A percentile compares a stretch with the other conserved stretches of the same genome.
These are phyloP conservation scores for Aspergillus panamensis DNA, from an alignment of 495 filamentous ascomycete species.

Conservation along the genomic window DNA sequence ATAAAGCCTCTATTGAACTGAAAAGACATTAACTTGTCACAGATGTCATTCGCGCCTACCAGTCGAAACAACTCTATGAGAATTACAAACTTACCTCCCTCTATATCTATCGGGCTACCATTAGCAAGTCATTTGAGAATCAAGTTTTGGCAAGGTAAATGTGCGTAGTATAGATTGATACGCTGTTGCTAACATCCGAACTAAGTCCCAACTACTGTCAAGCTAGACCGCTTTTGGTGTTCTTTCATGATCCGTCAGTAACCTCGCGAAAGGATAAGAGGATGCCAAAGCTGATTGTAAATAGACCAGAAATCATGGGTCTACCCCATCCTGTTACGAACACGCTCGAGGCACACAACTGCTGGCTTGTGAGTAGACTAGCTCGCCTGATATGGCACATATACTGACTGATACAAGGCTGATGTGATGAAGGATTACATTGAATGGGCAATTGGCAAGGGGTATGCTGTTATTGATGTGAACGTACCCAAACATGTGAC, in stretches of 20 bases:
- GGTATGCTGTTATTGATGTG: conserved; percentile 80
- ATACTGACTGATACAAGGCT: conserved; percentile 57
- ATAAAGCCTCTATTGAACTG: no score
- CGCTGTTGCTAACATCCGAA: background rate
- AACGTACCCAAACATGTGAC: conserved; percentile 78
- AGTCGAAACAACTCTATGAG: conserved; percentile 63
- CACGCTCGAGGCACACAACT: conserved; percentile 74
- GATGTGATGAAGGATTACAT: conserved; percentile 76
- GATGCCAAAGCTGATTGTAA: conserved; percentile 21
- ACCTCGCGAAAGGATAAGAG: background rate
- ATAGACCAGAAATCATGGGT: conserved; percentile 67
- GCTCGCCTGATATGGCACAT: conserved; percentile 9
- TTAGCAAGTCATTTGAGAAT: conserved; percentile 78
- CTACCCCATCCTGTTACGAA: conserved; percentile 65
- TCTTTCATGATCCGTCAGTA: conserved; percentile 79
- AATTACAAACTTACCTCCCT: conserved; percentile 72
- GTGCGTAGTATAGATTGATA: background rate
- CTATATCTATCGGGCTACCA: conserved; percentile 62
- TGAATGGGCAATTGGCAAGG: conserved; percentile 69
- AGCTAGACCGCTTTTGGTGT: conserved; percentile 59
- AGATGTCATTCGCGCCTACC: conserved; percentile 73
- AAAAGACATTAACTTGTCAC: no score
- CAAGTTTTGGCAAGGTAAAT: conserved; percentile 81
- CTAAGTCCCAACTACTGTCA: conserved; percentile 52
- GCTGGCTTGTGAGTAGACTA: conserved; percentile 69